Percentiles rank a stretch among this genome's conserved stretches.
Evolutionary conservation across 2,329 filamentous ascomycete species (phyloP).

Genomic region (Ophiostoma quercus): DNA sequence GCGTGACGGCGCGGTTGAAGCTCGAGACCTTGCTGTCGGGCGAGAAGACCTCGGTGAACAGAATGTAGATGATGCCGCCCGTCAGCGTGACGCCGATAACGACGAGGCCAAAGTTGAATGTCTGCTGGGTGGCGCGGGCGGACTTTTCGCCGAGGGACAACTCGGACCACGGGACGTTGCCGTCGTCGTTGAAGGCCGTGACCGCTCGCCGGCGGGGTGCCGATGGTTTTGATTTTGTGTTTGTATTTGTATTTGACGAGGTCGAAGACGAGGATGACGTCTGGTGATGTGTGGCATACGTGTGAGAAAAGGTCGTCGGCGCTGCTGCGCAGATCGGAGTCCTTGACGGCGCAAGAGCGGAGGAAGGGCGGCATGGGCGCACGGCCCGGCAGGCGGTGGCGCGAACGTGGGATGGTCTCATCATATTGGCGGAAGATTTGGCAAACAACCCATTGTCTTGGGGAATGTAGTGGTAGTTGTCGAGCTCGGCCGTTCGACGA

Average conservation of each 20-base stretch:
- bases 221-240: constrained; percentile 28
- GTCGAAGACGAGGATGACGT: constrained; percentile 27
- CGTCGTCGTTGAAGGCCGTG: constrained; percentile 82
- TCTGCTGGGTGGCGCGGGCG: constrained; percentile 80
- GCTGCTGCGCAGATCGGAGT: constrained; percentile 32
- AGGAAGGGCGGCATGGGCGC: constrained; percentile 2
- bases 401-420: constrained; percentile 16
- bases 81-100: constrained; percentile 70
- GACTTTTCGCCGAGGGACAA: constrained; percentile 73
- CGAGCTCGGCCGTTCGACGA: not conserved
- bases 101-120: constrained; percentile 78
- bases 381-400: constrained; percentile 14
- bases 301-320: constrained; percentile 22
- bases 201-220: constrained; percentile 60
- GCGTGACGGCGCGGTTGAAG: constrained; percentile 81
- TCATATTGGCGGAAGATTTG: constrained; percentile 21
- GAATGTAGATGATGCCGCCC: constrained; percentile 68
- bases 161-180: constrained; percentile 72
- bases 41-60: constrained; percentile 79
- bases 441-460: constrained; percentile 16
- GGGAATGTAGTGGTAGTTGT: not conserved
- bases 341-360: not conserved
- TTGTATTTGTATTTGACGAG: constrained; percentile 17
- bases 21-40: constrained; percentile 78
- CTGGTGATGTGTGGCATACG: constrained; percentile 50